phyloP scores from a whole-genome alignment of 768 basidiomycete species.

The Psilocybe subaeruginosa region DNA sequence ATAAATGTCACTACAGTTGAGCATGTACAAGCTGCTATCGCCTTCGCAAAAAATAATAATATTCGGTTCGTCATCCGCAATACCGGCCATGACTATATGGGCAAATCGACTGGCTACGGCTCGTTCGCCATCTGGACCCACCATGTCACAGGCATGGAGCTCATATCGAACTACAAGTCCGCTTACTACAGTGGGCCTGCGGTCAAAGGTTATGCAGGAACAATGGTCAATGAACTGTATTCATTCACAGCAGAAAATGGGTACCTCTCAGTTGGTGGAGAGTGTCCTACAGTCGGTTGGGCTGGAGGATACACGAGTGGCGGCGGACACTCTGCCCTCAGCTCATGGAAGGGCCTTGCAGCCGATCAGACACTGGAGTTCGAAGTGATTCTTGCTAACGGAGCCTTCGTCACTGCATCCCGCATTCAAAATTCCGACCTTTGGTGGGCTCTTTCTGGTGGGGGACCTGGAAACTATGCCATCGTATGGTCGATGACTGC shows the following conservation, averaged over 20 bases:
- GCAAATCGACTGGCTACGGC: slow-evolving; percentile 24
- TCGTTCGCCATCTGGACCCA: slow-evolving; percentile 24
- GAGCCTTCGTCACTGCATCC: slow-evolving; percentile 38
- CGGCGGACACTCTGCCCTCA: slow-evolving; percentile 2
- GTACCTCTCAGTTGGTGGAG: background rate
- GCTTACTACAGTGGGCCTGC: slow-evolving; percentile 17
- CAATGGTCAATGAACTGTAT: background rate
- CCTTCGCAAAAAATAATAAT: slow-evolving; percentile 23
- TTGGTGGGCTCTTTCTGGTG: slow-evolving; percentile 50
- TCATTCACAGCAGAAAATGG: background rate
- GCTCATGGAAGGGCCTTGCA: slow-evolving; percentile 20
- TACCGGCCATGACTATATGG: slow-evolving; percentile 28
- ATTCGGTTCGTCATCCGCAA: slow-evolving; percentile 27
- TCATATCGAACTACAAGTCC: slow-evolving; percentile 8
- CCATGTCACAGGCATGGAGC: slow-evolving; percentile 14
- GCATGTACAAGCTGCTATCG: slow-evolving; percentile 24
- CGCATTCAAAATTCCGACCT: slow-evolving; percentile 40
- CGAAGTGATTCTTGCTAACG: slow-evolving; percentile 41
- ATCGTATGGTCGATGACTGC: slow-evolving; percentile 29
- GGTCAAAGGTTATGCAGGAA: background rate
- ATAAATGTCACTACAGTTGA: slow-evolving; percentile 20
- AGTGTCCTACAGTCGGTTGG: slow-evolving; percentile 1
- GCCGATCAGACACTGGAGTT: slow-evolving; percentile 48
- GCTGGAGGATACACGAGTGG: slow-evolving; percentile 3
- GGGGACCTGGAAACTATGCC: slow-evolving; percentile 28